A percentile compares a stretch with the other conserved stretches of the same genome.
Conservation (phyloP, 108 stramenopile genomes). For the Nannochloropsis salina region DNA sequence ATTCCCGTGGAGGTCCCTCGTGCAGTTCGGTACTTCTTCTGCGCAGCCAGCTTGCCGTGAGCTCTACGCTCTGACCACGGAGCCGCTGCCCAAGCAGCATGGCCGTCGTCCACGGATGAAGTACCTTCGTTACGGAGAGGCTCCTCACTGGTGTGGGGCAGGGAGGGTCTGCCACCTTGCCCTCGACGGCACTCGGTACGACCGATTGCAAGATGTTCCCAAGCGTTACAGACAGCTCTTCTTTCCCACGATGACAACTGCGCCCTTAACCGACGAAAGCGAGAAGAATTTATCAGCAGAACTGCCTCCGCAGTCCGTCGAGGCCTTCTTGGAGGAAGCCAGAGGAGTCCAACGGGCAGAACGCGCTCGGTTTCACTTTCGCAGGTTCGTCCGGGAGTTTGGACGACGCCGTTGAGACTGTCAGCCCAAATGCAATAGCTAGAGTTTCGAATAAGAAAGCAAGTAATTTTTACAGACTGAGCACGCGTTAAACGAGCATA, state of each 20-base stretch:
- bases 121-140: background rate
- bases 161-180: background rate
- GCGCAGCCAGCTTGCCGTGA: conserved; percentile 19
- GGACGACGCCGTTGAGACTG: too few species aligned
- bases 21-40: conserved; percentile 3
- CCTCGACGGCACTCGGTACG: background rate
- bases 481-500: too few species aligned
- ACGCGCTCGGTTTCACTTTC: background rate
- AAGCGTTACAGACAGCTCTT: background rate
- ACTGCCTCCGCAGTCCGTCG: background rate
- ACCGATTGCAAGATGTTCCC: background rate
- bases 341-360: conserved; percentile 16
- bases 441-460: too few species aligned
- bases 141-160: background rate
- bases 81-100: background rate
- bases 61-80: background rate
- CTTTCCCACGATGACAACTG: background rate
- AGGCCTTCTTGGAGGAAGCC: background rate
- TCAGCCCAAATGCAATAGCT: too few species aligned
- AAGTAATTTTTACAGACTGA: too few species aligned
- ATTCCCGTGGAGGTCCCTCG: background rate
- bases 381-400: too few species aligned
- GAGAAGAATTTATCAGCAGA: background rate
- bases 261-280: background rate
- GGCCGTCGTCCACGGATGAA: background rate